A percentile compares a stretch with the other conserved stretches of the same genome.
Evolutionary conservation across 306 rosid species (phyloP).

Genomic region (Oxytropis ochrocephala): DNA sequence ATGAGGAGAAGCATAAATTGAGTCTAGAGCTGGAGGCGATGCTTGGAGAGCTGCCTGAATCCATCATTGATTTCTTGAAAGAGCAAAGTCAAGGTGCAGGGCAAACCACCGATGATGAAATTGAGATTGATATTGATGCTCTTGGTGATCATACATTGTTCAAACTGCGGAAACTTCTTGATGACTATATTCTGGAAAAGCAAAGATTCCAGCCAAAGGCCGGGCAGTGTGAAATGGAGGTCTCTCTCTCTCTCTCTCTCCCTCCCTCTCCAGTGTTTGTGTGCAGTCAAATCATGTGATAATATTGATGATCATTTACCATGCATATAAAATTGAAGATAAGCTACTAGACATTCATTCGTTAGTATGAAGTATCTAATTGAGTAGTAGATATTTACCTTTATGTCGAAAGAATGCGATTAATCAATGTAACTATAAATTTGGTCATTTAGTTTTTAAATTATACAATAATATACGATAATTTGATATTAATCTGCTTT

Average conservation of each 20-base stretch:
- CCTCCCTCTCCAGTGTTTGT: background rate
- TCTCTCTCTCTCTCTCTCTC: conserved; percentile 17
- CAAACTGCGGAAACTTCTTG: conserved; percentile 63
- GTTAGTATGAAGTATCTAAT: background rate
- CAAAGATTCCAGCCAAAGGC: conserved; percentile 44
- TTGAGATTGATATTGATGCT: conserved; percentile 84
- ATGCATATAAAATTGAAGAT: background rate
- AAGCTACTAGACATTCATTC: background rate
- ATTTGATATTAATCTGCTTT: background rate
- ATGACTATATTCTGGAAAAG: conserved; percentile 58
- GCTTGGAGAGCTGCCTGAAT: conserved; percentile 70
- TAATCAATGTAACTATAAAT: background rate
- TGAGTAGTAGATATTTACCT: background rate
- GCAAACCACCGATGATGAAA: conserved; percentile 68
- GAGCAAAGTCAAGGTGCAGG: conserved; percentile 47
- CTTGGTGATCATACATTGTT: conserved; percentile 71
- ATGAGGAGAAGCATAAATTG: conserved; percentile 62
- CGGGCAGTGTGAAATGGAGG: conserved; percentile 80
- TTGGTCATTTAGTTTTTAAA: background rate
- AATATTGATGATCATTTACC: no score
- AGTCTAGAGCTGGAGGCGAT: conserved; percentile 62
- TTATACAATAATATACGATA: background rate
- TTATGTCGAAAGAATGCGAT: background rate
- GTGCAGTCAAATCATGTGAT: no score
- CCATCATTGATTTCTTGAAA: conserved; percentile 61